Percentiles rank a stretch among this genome's conserved stretches.
phyloP scores from a whole-genome alignment of 208 protist genomes.

The Acanthamoeba pearcei region DNA sequence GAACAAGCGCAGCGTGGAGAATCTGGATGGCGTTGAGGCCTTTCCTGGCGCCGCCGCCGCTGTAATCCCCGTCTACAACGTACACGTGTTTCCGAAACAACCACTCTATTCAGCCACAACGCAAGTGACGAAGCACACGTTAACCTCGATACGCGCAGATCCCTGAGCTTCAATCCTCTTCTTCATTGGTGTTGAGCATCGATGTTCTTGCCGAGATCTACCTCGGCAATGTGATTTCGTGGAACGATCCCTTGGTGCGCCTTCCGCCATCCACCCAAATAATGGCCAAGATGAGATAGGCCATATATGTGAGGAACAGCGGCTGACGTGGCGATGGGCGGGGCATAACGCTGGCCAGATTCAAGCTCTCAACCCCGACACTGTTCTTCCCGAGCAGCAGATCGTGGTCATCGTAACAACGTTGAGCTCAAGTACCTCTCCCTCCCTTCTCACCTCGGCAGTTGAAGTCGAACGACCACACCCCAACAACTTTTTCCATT shows the following conservation, averaged over 20 bases:
- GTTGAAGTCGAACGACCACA: neutral
- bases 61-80: slow-evolving; percentile 14
- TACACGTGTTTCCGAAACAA: neutral
- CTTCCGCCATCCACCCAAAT: neutral
- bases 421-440: neutral
- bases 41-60: slow-evolving; percentile 21
- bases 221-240: neutral
- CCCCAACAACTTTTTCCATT: neutral
- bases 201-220: slow-evolving; percentile 61
- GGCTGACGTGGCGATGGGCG: neutral
- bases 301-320: neutral
- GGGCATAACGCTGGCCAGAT: neutral
- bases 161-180: neutral
- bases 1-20: slow-evolving; percentile 3
- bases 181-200: slow-evolving; percentile 31
- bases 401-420: slow-evolving; percentile 5
- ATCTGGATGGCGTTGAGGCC: slow-evolving; percentile 17
- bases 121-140: neutral
- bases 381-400: neutral
- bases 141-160: neutral
- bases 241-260: slow-evolving; percentile 16
- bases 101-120: no score
- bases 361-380: neutral
- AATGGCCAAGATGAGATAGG: neutral
- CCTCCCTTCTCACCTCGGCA: neutral